Evolutionary conservation across 176 grass and related monocot species (phyloP), one percentile per base, ranked within the genome.

Genomic region (Zea luxurians): DNA sequence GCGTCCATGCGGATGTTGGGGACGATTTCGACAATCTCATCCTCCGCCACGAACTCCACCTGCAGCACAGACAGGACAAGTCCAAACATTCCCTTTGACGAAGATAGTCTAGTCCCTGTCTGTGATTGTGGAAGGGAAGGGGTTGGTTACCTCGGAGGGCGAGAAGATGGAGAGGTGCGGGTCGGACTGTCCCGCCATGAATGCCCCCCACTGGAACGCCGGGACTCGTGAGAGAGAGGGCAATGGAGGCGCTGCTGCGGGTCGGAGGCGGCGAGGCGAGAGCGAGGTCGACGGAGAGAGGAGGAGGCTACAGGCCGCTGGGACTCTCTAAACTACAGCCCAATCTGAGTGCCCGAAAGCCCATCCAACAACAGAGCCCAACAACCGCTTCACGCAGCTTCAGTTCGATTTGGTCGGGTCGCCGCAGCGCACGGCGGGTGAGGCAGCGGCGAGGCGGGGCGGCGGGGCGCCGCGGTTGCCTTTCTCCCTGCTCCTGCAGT

Each of bases 1-100:
- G 88, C 73, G 59, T 97, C 88, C 93, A 91, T 91, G 44, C 82
- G 79, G 80, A 97, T 93, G 83, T 97, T 97, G 60, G 91, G 91
- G 36, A 97, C 82, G 38, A 97, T 88, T 70, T 97, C 88, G 6
- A 93, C 68, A 27, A 89, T 83, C 50, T 91, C 90, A 44, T 97
- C 93, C 80, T 97, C 93, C 16, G 88, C 93, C 36, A 93, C 65
- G 66, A 93, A 97, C 80, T 97, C 93, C 74, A 97, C 93, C 93
- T 97, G 79, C 47, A 57, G 47, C 68, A 35, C 2, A 35, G 8
- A 75, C 8, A n/a, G 17, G 57, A 49, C 2, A 10, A 1, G 7
- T n/a, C 2, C 15, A 55, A 8, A 57, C 13, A 58, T 58, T 58
- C 3, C 7, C 35, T 65, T 54, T 8, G 13, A 37, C 52, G 50